phyloP scores from a whole-genome alignment of 2,329 filamentous ascomycete species.

The Endoconidiophora polonica region DNA sequence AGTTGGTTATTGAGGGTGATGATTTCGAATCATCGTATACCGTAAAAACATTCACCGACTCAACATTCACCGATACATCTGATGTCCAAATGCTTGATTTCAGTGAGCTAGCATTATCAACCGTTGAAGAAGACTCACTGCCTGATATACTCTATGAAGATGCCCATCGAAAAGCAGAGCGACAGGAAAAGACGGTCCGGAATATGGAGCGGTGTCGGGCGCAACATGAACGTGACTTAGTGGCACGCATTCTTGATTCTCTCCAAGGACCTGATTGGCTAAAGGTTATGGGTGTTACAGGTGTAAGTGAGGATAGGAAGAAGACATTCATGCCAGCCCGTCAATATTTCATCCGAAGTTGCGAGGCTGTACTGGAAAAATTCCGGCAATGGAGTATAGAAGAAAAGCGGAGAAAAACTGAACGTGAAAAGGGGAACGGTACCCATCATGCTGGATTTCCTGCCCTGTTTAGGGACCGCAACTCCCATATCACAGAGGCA shows the following conservation, averaged over 20 bases:
- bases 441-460: constrained; percentile 10
- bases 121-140: constrained; percentile 34
- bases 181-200: constrained; percentile 43
- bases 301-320: constrained; percentile 68
- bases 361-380: constrained; percentile 67
- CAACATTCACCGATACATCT: constrained; percentile 37
- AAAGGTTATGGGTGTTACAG: constrained; percentile 75
- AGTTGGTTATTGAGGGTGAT: constrained; percentile 39
- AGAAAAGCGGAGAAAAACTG: constrained; percentile 66
- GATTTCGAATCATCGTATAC: background rate
- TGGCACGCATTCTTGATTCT: constrained; percentile 55
- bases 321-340: constrained; percentile 77
- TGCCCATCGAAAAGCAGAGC: constrained; percentile 41
- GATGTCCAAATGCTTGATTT: constrained; percentile 42
- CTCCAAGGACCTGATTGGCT: constrained; percentile 88
- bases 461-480: constrained; percentile 14
- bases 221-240: constrained; percentile 50
- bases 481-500: constrained; percentile 16
- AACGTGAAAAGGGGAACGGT: constrained; percentile 45
- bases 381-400: constrained; percentile 78
- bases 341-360: constrained; percentile 68
- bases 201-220: constrained; percentile 48
- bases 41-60: constrained; percentile 26
- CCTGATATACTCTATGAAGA: constrained; percentile 37
- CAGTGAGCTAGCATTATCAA: constrained; percentile 31